Evolutionary conservation across 2,329 filamentous ascomycete species (phyloP).

Genomic region (Penicillium polonicum): DNA sequence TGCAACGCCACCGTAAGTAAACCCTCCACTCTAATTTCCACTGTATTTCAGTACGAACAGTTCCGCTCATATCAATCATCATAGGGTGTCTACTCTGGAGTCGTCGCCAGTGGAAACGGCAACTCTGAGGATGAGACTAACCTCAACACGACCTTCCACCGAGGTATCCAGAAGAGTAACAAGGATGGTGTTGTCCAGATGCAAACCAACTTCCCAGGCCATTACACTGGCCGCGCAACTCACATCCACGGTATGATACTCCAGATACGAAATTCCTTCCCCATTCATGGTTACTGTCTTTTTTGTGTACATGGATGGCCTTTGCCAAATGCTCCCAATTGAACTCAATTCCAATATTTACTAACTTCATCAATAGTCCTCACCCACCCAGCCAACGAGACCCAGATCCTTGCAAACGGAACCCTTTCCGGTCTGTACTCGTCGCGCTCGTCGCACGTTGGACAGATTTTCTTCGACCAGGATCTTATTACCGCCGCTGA

Average conservation of each 20-base stretch:
- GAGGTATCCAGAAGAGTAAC: slow-evolving; percentile 47
- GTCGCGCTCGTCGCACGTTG: slow-evolving; percentile 56
- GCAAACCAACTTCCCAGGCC: slow-evolving; percentile 47
- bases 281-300: too few relatives aligned
- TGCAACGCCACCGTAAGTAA: slow-evolving; percentile 40
- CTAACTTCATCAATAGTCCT: slow-evolving; percentile 25
- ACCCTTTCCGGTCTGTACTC: slow-evolving; percentile 49
- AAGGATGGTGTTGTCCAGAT: slow-evolving; percentile 45
- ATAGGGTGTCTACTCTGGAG: slow-evolving; percentile 42
- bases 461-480: slow-evolving; percentile 66
- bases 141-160: slow-evolving; percentile 46
- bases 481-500: slow-evolving; percentile 55
- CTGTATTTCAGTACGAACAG: not conserved
- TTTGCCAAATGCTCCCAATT: not conserved
- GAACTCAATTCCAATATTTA: not conserved
- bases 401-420: slow-evolving; percentile 48
- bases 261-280: not conserved
- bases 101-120: slow-evolving; percentile 40
- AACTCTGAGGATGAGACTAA: slow-evolving; percentile 39
- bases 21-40: too few relatives aligned
- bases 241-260: slow-evolving; percentile 34
- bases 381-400: slow-evolving; percentile 32
- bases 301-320: too few relatives aligned
- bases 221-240: slow-evolving; percentile 44
- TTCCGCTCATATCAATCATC: not conserved